Percentiles rank a stretch among this genome's conserved stretches.
Evolutionary conservation across 805 yeast species (phyloP).

Genomic region (Pichia paraexigua): DNA sequence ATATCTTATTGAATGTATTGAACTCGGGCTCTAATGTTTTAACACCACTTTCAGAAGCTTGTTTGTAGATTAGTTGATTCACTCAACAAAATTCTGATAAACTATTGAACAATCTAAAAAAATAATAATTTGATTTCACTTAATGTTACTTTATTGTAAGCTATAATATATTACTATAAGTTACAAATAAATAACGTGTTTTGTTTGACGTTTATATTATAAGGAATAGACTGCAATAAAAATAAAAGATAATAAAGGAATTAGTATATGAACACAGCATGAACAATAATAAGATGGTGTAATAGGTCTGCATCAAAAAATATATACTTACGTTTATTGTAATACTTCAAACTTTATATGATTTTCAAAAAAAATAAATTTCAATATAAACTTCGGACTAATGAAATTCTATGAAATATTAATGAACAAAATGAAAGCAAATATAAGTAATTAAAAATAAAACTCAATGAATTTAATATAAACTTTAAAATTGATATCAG

Average conservation of each 20-base stretch:
- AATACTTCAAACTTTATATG: not conserved
- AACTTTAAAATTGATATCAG: not conserved
- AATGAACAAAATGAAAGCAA: not conserved
- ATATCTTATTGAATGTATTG: not conserved
- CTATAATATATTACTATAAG: not conserved
- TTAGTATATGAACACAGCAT: not conserved
- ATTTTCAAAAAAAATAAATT: not conserved
- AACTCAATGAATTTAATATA: not conserved
- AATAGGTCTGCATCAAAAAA: not conserved
- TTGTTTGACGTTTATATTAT: not conserved
- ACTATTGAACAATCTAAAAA: not conserved
- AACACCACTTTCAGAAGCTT: slow-evolving; percentile 18
- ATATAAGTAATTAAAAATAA: not conserved
- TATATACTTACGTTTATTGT: not conserved
- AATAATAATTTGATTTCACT: not conserved
- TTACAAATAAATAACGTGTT: not conserved
- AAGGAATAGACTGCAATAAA: not conserved
- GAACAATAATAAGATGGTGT: not conserved
- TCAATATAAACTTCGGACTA: not conserved
- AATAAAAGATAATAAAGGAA: not conserved
- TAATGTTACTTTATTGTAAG: not conserved
- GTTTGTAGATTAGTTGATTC: not conserved
- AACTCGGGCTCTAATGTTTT: slow-evolving; percentile 20
- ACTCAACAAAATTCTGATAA: slow-evolving; percentile 2
- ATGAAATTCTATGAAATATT: not conserved